A percentile compares a stretch with the other conserved stretches of the same genome.
Evolutionary conservation across 306 rosid genomes (phyloP).

Genomic region (Boehmeria nivea): DNA sequence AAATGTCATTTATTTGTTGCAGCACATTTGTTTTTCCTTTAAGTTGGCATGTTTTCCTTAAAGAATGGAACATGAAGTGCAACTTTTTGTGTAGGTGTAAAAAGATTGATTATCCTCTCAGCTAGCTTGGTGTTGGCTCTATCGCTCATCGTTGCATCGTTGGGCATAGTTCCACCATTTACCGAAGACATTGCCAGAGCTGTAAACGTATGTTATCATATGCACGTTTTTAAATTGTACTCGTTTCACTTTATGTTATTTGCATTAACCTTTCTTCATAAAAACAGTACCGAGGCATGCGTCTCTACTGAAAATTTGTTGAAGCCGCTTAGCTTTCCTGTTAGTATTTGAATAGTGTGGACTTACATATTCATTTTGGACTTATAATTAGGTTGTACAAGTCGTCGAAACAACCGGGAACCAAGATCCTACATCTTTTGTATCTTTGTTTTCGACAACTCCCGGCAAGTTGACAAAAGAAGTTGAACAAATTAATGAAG

Average conservation of each 20-base stretch:
- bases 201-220: slow-evolving; percentile 59
- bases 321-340: too few relatives aligned
- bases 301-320: too few relatives aligned
- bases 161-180: slow-evolving; percentile 70
- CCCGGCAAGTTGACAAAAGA: slow-evolving; percentile 90
- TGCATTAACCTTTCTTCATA: background rate
- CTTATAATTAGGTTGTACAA: slow-evolving; percentile 75
- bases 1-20: too few relatives aligned
- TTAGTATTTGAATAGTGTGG: too few relatives aligned
- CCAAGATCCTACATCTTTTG: slow-evolving; percentile 45
- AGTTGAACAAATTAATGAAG: slow-evolving; percentile 62
- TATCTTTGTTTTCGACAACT: slow-evolving; percentile 74
- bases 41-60: slow-evolving; percentile 10
- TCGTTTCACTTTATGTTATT: background rate
- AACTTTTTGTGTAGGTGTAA: slow-evolving; percentile 50
- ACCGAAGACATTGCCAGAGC: slow-evolving; percentile 72
- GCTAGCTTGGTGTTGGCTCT: slow-evolving; percentile 52
- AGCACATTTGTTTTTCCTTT: background rate
- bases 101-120: slow-evolving; percentile 48
- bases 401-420: slow-evolving; percentile 69
- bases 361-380: background rate
- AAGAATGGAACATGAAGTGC: too few relatives aligned
- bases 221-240: too few relatives aligned
- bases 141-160: slow-evolving; percentile 44
- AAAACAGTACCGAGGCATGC: too few relatives aligned